phyloP scores from a whole-genome alignment of 306 rosid species.

The Gastrolobium bilobum region DNA sequence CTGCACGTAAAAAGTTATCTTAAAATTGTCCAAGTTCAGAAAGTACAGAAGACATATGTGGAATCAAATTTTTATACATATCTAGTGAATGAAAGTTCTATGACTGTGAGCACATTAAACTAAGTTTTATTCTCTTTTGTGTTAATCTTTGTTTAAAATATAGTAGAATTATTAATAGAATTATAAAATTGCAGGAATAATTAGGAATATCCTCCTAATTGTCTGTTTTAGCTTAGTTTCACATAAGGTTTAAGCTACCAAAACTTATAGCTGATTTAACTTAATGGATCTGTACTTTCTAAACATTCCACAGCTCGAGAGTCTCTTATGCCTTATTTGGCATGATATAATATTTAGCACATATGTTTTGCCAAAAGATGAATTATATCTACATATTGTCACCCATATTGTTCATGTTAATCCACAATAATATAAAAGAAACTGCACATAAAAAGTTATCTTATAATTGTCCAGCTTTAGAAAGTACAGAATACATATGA shows the following conservation, averaged over 20 bases:
- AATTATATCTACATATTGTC: background rate
- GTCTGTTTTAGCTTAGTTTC: background rate
- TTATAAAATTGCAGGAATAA: background rate
- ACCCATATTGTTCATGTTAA: background rate
- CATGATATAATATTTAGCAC: too few relatives aligned
- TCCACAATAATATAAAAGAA: background rate
- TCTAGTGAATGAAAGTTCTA: background rate
- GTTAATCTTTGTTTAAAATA: background rate
- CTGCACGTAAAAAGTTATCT: background rate
- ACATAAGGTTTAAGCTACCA: too few relatives aligned
- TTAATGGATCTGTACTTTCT: too few relatives aligned
- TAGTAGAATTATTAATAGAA: background rate
- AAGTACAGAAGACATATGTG: background rate
- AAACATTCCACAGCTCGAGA: too few relatives aligned
- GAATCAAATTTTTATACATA: conserved; percentile 12
- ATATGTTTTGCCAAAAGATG: too few relatives aligned
- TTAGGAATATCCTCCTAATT: background rate
- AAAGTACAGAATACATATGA: background rate
- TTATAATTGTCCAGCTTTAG: background rate
- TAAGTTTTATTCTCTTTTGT: background rate
- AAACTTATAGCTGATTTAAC: too few relatives aligned
- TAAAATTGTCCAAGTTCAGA: background rate
- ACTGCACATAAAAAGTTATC: background rate
- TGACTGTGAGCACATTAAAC: background rate
- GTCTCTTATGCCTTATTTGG: too few relatives aligned